Conservation (phyloP, 495 filamentous ascomycete genomes). For the Aspergillus bertholletiae region DNA sequence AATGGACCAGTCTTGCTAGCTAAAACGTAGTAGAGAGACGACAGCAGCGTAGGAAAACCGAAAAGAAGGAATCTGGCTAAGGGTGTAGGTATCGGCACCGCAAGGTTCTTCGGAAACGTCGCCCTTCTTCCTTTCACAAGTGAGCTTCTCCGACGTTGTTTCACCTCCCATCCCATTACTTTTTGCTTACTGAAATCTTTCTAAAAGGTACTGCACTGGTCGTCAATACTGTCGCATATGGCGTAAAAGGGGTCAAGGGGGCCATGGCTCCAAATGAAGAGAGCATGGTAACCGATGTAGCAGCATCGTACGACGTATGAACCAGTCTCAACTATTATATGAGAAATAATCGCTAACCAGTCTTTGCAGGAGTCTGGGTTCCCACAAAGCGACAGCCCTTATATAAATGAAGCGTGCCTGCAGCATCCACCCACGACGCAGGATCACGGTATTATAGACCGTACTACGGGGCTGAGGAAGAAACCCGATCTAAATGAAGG, state of each 20-base stretch:
- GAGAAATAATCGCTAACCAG: background rate
- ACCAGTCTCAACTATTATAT: background rate
- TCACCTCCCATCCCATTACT: background rate
- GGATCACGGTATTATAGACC: too few relatives aligned
- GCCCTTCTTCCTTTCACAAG: conserved; percentile 12
- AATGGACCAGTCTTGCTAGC: too few relatives aligned
- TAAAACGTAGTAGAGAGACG: background rate
- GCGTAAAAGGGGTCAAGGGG: background rate
- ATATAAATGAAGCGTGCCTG: background rate
- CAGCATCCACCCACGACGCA: too few relatives aligned
- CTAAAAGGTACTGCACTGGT: background rate
- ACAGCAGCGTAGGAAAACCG: background rate
- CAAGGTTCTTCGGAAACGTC: conserved; percentile 4
- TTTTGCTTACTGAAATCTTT: background rate
- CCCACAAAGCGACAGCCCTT: background rate
- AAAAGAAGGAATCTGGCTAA: background rate
- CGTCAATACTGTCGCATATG: background rate
- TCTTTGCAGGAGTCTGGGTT: background rate
- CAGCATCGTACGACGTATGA: background rate
- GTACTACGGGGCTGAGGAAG: too few relatives aligned
- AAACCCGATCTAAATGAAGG: too few relatives aligned
- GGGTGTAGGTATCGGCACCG: conserved; percentile 6
- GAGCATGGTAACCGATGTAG: too few relatives aligned
- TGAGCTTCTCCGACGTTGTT: background rate
- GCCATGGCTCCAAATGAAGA: background rate